phyloP scores from a whole-genome alignment of 345 rosid species.

The Erucastrum elatum region DNA sequence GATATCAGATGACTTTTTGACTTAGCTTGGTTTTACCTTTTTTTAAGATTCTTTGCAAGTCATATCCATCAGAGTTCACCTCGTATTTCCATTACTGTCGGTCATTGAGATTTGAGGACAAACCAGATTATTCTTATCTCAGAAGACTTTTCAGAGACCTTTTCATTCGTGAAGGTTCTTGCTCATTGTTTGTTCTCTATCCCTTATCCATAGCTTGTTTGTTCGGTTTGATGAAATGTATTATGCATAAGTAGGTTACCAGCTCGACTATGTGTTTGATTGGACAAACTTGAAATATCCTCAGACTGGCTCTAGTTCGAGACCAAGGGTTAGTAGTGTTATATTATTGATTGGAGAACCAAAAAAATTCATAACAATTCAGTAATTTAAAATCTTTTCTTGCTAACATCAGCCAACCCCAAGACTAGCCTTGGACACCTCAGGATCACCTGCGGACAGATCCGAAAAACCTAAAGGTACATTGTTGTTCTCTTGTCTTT shows the following conservation, averaged over 20 bases:
- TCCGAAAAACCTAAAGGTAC: conserved; percentile 73
- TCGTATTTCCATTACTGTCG: conserved; percentile 97
- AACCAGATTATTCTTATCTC: conserved; percentile 95
- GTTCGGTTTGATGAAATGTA: background rate
- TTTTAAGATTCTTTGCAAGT: conserved; percentile 80
- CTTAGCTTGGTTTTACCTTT: background rate
- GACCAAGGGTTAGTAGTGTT: conserved; percentile 60
- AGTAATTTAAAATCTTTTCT: conserved; percentile 3
- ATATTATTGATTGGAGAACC: conserved; percentile 7
- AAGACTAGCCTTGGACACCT: conserved; percentile 59
- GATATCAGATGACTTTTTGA: background rate
- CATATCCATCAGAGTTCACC: conserved; percentile 83
- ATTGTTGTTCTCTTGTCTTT: conserved; percentile 7
- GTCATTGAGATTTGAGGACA: conserved; percentile 90
- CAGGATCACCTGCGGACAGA: conserved; percentile 74
- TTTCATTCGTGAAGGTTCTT: conserved; percentile 84
- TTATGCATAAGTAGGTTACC: conserved; percentile 59
- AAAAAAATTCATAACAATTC: background rate
- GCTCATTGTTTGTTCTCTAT: background rate
- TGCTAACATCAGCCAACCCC: conserved; percentile 46
- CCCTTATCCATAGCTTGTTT: background rate
- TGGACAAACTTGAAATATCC: conserved; percentile 93
- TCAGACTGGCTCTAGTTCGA: conserved; percentile 73
- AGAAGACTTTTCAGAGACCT: conserved; percentile 91
- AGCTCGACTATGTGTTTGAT: conserved; percentile 90